Conservation (phyloP, 495 filamentous ascomycete species). For the Venustampulla echinocandica region DNA sequence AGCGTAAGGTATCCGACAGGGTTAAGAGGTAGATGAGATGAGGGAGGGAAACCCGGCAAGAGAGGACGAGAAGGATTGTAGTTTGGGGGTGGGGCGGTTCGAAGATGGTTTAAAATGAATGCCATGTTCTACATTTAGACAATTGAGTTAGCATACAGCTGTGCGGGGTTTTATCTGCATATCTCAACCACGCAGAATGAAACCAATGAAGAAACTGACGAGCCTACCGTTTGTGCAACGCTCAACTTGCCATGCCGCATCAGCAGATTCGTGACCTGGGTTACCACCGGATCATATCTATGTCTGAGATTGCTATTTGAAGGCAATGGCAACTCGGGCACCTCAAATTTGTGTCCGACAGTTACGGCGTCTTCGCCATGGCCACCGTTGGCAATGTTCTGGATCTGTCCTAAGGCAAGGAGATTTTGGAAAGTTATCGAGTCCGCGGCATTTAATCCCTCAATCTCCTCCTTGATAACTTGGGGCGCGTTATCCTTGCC, state of each 20-base stretch:
- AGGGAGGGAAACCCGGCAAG: slow-evolving; percentile 61
- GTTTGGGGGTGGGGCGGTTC: slow-evolving; percentile 69
- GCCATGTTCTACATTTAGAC: slow-evolving; percentile 60
- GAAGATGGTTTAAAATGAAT: slow-evolving; percentile 76
- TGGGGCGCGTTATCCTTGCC: slow-evolving; percentile 57
- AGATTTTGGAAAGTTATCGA: slow-evolving; percentile 19
- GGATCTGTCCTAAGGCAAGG: slow-evolving; percentile 16
- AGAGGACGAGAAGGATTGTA: slow-evolving; percentile 60
- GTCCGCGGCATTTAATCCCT: slow-evolving; percentile 11
- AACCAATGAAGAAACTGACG: slow-evolving; percentile 15
- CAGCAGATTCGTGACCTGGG: slow-evolving; percentile 79
- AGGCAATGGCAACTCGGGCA: slow-evolving; percentile 57
- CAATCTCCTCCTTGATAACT: slow-evolving; percentile 52
- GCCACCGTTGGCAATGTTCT: slow-evolving; percentile 17
- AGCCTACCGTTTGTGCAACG: slow-evolving; percentile 68
- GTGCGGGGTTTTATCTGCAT: slow-evolving; percentile 4
- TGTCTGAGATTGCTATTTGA: slow-evolving; percentile 55
- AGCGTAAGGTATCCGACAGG: slow-evolving; percentile 71
- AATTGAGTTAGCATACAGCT: slow-evolving; percentile 9
- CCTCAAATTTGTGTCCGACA: slow-evolving; percentile 61
- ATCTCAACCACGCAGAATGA: slow-evolving; percentile 10
- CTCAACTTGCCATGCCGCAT: slow-evolving; percentile 86
- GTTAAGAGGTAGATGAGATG: slow-evolving; percentile 65
- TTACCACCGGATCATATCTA: slow-evolving; percentile 72
- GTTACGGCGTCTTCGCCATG: slow-evolving; percentile 22